Evolutionary conservation across 805 yeast species (phyloP).

Genomic region (Wickerhamiella dianesei): DNA sequence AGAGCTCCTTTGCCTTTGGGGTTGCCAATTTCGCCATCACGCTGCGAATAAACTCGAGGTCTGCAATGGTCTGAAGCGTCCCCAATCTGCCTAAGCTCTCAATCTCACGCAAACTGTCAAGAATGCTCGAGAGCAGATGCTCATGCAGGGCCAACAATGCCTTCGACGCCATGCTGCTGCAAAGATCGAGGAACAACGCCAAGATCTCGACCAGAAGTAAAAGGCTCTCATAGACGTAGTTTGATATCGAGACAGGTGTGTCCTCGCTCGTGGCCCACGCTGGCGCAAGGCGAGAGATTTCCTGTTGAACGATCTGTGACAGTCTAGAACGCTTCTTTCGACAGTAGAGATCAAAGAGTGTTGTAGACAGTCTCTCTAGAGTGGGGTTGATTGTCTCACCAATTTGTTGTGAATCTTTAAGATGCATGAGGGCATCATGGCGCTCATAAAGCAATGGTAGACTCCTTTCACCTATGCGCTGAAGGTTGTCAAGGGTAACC

Average conservation of each 20-base stretch:
- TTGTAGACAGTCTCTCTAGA: constrained; percentile 34
- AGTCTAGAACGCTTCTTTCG: constrained; percentile 37
- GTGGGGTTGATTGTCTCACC: constrained; percentile 27
- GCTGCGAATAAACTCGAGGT: constrained; percentile 37
- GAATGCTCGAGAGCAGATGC: constrained; percentile 28
- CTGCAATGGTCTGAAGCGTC: constrained; percentile 38
- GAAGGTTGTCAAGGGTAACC: constrained; percentile 41
- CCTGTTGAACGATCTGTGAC: constrained; percentile 35
- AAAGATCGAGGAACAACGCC: constrained; percentile 36
- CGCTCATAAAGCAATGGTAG: constrained; percentile 32
- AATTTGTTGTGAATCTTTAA: neutral
- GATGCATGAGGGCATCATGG: constrained; percentile 9
- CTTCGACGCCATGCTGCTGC: constrained; percentile 33
- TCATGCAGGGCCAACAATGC: constrained; percentile 36
- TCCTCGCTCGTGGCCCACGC: constrained; percentile 27
- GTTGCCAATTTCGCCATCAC: constrained; percentile 21
- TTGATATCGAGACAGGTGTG: constrained; percentile 23
- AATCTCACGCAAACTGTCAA: constrained; percentile 31
- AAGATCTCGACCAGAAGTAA: constrained; percentile 39
- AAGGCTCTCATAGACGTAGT: constrained; percentile 36
- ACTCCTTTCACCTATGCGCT: constrained; percentile 31
- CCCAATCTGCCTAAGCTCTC: constrained; percentile 37
- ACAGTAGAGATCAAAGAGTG: constrained; percentile 34
- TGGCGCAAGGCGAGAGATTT: constrained; percentile 32
- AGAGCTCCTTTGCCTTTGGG: constrained; percentile 16